These are phyloP conservation scores for Abrus precatorius DNA, from an alignment of 306 rosid genomes.

Conservation along the genomic window DNA sequence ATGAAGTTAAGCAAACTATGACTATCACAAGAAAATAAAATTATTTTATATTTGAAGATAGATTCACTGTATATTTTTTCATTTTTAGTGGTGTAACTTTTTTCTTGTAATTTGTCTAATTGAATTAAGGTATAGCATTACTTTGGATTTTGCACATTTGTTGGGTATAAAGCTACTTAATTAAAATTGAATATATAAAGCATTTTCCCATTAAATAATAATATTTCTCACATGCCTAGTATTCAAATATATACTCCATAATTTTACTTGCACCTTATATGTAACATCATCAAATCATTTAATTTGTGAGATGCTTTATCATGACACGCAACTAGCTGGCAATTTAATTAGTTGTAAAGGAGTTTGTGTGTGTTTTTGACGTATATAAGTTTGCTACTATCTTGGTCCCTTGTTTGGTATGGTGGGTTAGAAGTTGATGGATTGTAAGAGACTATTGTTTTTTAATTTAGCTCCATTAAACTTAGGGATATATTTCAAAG, in stretches of 20 bases:
- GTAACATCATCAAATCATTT: not conserved
- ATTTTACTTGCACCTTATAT: not conserved
- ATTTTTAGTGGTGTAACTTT: not conserved
- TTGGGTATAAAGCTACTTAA: not conserved
- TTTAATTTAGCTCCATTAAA: not conserved
- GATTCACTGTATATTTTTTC: not conserved
- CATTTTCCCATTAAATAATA: not conserved
- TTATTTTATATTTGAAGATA: not conserved
- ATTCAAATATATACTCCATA: not conserved
- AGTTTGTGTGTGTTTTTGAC: not conserved
- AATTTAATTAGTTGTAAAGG: not conserved
- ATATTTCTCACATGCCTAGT: not conserved
- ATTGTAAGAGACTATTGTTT: not conserved
- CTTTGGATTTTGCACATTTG: not conserved
- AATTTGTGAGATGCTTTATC: conserved; percentile 1
- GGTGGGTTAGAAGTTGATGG: not conserved
- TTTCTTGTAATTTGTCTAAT: not conserved
- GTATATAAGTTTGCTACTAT: not conserved
- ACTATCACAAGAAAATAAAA: not conserved
- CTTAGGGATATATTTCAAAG: not conserved
- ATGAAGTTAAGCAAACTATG: not conserved
- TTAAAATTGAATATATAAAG: not conserved
- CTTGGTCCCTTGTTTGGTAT: not conserved
- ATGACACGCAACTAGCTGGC: conserved; percentile 1
- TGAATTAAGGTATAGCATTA: not conserved